Evolutionary conservation across 345 rosid species (phyloP).

Genomic region (Viola odorata): DNA sequence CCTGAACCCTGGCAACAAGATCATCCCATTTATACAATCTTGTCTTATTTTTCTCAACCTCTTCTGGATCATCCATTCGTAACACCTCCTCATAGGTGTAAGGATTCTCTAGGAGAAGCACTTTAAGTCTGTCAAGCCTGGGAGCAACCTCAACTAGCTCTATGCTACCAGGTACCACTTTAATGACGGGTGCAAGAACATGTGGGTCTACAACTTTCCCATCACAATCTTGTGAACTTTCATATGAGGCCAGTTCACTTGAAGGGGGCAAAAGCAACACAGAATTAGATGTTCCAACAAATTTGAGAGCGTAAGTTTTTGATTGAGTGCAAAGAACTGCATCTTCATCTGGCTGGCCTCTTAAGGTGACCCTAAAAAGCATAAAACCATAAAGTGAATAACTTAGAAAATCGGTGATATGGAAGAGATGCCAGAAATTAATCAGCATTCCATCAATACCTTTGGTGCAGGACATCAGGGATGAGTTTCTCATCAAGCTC

Average conservation of each 20-base stretch:
- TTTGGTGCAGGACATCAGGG: constrained; percentile 55
- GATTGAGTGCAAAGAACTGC: constrained; percentile 86
- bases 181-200: constrained; percentile 41
- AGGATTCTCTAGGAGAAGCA: constrained; percentile 54
- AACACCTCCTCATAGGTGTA: constrained; percentile 38
- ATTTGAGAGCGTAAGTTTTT: constrained; percentile 73
- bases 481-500: constrained; percentile 68
- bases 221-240: constrained; percentile 24
- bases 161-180: constrained; percentile 64
- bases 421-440: background rate
- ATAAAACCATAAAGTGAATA: background rate
- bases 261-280: constrained; percentile 68
- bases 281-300: constrained; percentile 83
- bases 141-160: constrained; percentile 89
- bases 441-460: constrained; percentile 21
- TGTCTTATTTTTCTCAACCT: constrained; percentile 16
- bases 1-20: constrained; percentile 68
- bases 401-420: background rate
- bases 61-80: constrained; percentile 33
- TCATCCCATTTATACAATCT: constrained; percentile 60
- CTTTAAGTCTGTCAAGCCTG: constrained; percentile 65
- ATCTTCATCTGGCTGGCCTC: constrained; percentile 82
- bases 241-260: constrained; percentile 13
- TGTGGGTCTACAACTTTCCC: constrained; percentile 16
- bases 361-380: constrained; percentile 53